phyloP scores from a whole-genome alignment of 2,329 filamentous ascomycete species.

The Kalmusia sp. region DNA sequence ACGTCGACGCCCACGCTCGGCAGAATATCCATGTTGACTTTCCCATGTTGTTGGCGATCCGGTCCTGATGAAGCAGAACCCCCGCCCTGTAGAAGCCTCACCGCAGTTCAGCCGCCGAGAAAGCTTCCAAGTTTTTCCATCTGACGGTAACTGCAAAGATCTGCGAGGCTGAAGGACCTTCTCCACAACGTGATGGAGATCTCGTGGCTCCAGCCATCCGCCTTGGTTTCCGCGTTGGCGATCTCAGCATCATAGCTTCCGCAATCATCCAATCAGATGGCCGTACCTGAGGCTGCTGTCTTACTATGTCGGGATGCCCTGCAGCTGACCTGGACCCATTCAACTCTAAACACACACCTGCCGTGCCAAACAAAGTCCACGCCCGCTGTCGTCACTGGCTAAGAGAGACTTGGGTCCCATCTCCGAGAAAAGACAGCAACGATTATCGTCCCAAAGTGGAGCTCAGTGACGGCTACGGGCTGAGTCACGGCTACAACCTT shows the following conservation, averaged over 20 bases:
- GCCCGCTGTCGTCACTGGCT: conserved; percentile 30
- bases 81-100: conserved; percentile 13
- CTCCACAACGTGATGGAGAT: conserved; percentile 11
- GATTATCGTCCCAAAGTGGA: conserved; percentile 20
- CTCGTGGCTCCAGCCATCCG: conserved; percentile 30
- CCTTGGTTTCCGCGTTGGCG: conserved; percentile 24
- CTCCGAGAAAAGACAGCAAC: conserved; percentile 19
- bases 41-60: conserved; percentile 3
- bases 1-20: not conserved
- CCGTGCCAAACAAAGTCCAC: conserved; percentile 8
- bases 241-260: conserved; percentile 35
- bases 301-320: conserved; percentile 21
- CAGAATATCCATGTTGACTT: not conserved
- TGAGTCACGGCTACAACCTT: conserved; percentile 22
- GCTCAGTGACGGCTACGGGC: conserved; percentile 17
- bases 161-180: conserved; percentile 12
- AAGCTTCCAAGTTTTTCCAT: conserved; percentile 14
- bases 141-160: conserved; percentile 12
- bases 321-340: conserved; percentile 18
- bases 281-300: conserved; percentile 37
- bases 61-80: conserved; percentile 12
- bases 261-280: conserved; percentile 30
- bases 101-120: conserved; percentile 7
- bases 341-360: conserved; percentile 12
- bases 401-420: conserved; percentile 4